Conservation (phyloP, 768 basidiomycete genomes). For the Inosperma sp. region DNA sequence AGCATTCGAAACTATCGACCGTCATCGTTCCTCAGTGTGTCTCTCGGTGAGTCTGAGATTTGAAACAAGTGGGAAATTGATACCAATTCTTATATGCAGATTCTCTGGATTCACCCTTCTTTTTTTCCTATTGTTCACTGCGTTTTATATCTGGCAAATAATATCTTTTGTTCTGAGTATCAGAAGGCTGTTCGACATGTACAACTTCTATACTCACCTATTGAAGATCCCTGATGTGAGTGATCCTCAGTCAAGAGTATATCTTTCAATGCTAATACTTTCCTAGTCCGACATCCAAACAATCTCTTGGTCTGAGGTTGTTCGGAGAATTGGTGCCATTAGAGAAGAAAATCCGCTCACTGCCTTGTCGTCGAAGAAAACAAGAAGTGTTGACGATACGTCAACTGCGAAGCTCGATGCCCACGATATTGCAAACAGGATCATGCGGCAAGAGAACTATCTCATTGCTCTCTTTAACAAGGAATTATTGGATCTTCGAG, state of each 20-base stretch:
- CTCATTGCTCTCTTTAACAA: conserved; percentile 98
- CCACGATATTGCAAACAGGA: conserved; percentile 96
- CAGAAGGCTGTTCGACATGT: conserved; percentile 85
- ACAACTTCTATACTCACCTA: conserved; percentile 91
- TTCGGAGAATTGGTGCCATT: conserved; percentile 83
- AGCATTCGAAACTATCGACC: conserved; percentile 66
- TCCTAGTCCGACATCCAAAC: conserved; percentile 92
- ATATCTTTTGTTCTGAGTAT: conserved; percentile 71
- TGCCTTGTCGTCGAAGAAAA: conserved; percentile 64
- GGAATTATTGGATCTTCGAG: conserved; percentile 82
- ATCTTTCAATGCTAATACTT: conserved; percentile 11
- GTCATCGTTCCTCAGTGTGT: conserved; percentile 82
- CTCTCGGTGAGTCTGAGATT: conserved; percentile 54
- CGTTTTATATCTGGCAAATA: conserved; percentile 88
- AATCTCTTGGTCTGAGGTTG: conserved; percentile 94
- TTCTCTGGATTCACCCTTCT: conserved; percentile 81
- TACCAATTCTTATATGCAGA: conserved; percentile 32
- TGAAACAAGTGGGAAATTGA: conserved; percentile 2
- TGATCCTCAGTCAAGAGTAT: not conserved
- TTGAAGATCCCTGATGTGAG: conserved; percentile 90
- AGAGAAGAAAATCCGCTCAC: conserved; percentile 92
- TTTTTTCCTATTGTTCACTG: conserved; percentile 81
- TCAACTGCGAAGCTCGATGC: conserved; percentile 89
- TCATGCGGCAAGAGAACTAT: conserved; percentile 98
- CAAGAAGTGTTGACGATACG: conserved; percentile 51